Evolutionary conservation across 768 basidiomycete genomes (phyloP).

Genomic region (Strobilomyces confusus): DNA sequence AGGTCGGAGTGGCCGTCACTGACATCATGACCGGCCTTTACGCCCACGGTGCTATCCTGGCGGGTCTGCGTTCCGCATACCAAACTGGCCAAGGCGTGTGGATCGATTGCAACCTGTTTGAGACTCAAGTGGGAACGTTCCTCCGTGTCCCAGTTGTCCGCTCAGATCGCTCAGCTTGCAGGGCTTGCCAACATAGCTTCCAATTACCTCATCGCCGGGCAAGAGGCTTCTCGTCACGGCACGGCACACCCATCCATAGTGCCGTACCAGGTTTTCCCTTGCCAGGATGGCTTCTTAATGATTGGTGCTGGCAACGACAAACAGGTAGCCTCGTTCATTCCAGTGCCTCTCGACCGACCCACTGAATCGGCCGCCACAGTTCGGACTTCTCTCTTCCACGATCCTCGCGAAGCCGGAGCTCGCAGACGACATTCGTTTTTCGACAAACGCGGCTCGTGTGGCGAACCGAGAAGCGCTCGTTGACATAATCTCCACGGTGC

Average conservation of each 20-base stretch:
- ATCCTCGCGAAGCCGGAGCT: slow-evolving; percentile 63
- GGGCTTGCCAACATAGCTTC: slow-evolving; percentile 90
- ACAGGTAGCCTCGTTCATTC: slow-evolving; percentile 46
- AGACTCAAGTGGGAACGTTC: slow-evolving; percentile 64
- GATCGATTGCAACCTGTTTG: slow-evolving; percentile 93
- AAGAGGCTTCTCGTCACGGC: slow-evolving; percentile 83
- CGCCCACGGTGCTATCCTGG: slow-evolving; percentile 90
- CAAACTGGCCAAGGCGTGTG: slow-evolving; percentile 85
- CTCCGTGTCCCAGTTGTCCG: background rate
- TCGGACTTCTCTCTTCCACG: slow-evolving; percentile 58
- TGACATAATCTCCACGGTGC: slow-evolving; percentile 56
- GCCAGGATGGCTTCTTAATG: slow-evolving; percentile 87
- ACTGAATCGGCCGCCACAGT: slow-evolving; percentile 42
- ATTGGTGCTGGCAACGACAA: slow-evolving; percentile 89
- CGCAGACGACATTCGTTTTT: slow-evolving; percentile 56
- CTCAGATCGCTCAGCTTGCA: slow-evolving; percentile 55
- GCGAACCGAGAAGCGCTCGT: slow-evolving; percentile 69
- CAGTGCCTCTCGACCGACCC: background rate
- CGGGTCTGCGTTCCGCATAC: slow-evolving; percentile 75
- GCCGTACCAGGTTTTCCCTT: slow-evolving; percentile 88
- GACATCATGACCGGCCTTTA: slow-evolving; percentile 88
- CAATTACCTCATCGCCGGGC: slow-evolving; percentile 84
- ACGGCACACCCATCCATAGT: slow-evolving; percentile 93
- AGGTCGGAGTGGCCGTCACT: slow-evolving; percentile 94
- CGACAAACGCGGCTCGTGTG: slow-evolving; percentile 73